Base-by-base conservation (phyloP, 1,284 basidiomycete genomes). In the Sporisorium exsertum region DNA sequence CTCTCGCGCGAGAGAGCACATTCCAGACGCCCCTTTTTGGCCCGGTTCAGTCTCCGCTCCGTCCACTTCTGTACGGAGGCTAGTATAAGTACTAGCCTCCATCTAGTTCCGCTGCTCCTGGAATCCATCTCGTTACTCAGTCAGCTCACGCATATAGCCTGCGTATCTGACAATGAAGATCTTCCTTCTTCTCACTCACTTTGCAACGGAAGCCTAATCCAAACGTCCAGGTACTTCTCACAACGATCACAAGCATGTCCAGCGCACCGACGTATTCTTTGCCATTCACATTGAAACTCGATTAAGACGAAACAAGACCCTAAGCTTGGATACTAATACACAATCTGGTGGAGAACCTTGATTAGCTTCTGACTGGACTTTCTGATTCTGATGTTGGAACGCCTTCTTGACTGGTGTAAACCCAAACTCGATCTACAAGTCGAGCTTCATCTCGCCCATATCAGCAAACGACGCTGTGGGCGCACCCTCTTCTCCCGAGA, bases 401-500 rank as follows among this genome's bases (percentile, higher is more conserved):
- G 18, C 37, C 37, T 12, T 15, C n/a, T n/a, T n/a, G n/a, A n/a
- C n/a, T 9, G 13, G 24, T 27, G 13, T 49, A 18, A 12, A 3
- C 12, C 24, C n/a, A n/a, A 20, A 16, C n/a, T 29, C 32, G 46
- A 24, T 27, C 51, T 61, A 72, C 55, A 72, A 26, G 22, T 77
- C 74, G 27, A 77, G 71, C 70, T 77, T 77, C 63, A 72, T 72
- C 53, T 70, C 70, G 20, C 62, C 66, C 16, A 72, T 42, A 40
- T 72, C 65, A 5, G 63, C 58, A 18, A 72, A 70, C n/a, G 66
- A 63, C 20, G 67, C 60, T 7, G 61, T 22, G 6, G 56, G n/a
- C 6, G 63, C 54, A 13, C 40, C 35, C 9, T 64, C 58, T 5
- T 52, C 66, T 1, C 59, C 59, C 13, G 47, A 53, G 3, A 64